phyloP scores from a whole-genome alignment of 805 yeast species.

The Schwanniomyces vanrijiae region DNA sequence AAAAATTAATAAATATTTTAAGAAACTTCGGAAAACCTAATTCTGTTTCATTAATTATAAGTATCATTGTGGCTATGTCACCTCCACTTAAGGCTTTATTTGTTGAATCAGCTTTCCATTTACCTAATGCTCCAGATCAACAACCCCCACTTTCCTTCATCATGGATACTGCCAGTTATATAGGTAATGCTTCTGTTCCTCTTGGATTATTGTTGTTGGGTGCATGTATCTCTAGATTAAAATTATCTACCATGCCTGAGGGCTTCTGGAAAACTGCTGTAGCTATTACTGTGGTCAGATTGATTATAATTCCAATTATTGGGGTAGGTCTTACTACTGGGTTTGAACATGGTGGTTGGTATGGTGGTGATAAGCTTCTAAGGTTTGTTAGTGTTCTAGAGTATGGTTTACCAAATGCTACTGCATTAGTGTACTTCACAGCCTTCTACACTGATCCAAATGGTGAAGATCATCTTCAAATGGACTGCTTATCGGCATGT shows the following conservation, averaged over 20 bases:
- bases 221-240: constrained; percentile 79
- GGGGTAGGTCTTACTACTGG: constrained; percentile 65
- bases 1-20: constrained; percentile 12
- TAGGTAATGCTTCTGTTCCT: constrained; percentile 89
- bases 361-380: constrained; percentile 57
- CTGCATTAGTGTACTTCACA: constrained; percentile 83
- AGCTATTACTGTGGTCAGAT: constrained; percentile 53
- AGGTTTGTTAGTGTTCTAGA: constrained; percentile 73
- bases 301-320: constrained; percentile 74
- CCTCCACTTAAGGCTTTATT: constrained; percentile 76
- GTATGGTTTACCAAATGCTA: constrained; percentile 84
- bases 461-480: constrained; percentile 54
- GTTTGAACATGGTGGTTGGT: constrained; percentile 61
- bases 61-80: constrained; percentile 73
- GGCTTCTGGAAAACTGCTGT: constrained; percentile 73
- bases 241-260: constrained; percentile 56
- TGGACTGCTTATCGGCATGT: constrained; percentile 82
- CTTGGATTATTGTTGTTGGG: constrained; percentile 81
- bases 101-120: constrained; percentile 30
- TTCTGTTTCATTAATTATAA: constrained; percentile 64
- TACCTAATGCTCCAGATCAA: constrained; percentile 80
- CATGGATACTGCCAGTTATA: constrained; percentile 76
- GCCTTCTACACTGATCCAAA: constrained; percentile 78
- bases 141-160: constrained; percentile 81
- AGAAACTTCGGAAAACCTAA: constrained; percentile 68